These are phyloP conservation scores for Cladophialophora chaetospira DNA, from an alignment of 2,329 filamentous ascomycete genomes.

Conservation along the genomic window DNA sequence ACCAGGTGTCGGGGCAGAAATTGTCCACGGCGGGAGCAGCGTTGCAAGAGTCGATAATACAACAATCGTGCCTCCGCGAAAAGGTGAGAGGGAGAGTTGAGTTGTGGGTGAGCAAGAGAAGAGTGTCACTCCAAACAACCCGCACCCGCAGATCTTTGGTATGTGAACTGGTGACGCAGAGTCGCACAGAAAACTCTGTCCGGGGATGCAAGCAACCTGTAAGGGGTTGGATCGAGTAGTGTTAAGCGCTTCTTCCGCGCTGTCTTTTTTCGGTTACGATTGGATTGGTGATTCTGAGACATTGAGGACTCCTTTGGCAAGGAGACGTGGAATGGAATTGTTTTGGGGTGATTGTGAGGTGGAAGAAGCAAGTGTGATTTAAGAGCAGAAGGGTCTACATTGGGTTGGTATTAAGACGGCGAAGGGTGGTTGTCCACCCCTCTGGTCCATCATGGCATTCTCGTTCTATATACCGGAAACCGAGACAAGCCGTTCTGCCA, in stretches of 20 bases:
- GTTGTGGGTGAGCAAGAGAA: slow-evolving; percentile 19
- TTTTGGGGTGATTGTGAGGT: slow-evolving; percentile 3
- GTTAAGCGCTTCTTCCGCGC: slow-evolving; percentile 30
- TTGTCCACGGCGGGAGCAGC: neutral
- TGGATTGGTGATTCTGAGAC: slow-evolving; percentile 21
- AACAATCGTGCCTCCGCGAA: slow-evolving; percentile 12
- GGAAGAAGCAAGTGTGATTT: slow-evolving; percentile 4
- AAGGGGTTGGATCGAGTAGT: slow-evolving; percentile 22
- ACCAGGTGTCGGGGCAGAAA: neutral
- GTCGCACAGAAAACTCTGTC: slow-evolving; percentile 23
- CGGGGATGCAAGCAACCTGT: slow-evolving; percentile 22
- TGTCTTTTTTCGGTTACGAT: slow-evolving; percentile 24
- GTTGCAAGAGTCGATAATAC: slow-evolving; percentile 7
- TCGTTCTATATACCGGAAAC: slow-evolving; percentile 25
- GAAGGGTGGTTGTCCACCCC: neutral
- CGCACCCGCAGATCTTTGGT: slow-evolving; percentile 18
- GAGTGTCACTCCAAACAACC: slow-evolving; percentile 28
- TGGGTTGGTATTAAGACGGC: slow-evolving; percentile 14
- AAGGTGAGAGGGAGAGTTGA: slow-evolving; percentile 11
- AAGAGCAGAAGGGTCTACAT: slow-evolving; percentile 22
- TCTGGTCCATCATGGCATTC: slow-evolving; percentile 17
- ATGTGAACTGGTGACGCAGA: slow-evolving; percentile 23
- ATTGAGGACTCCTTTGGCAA: slow-evolving; percentile 26
- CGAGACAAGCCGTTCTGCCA: slow-evolving; percentile 3
- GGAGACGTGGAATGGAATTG: slow-evolving; percentile 15